Evolutionary conservation across 2,329 filamentous ascomycete genomes (phyloP), one percentile per base, ranked within the genome.

Genomic region (Botryotinia calthae): DNA sequence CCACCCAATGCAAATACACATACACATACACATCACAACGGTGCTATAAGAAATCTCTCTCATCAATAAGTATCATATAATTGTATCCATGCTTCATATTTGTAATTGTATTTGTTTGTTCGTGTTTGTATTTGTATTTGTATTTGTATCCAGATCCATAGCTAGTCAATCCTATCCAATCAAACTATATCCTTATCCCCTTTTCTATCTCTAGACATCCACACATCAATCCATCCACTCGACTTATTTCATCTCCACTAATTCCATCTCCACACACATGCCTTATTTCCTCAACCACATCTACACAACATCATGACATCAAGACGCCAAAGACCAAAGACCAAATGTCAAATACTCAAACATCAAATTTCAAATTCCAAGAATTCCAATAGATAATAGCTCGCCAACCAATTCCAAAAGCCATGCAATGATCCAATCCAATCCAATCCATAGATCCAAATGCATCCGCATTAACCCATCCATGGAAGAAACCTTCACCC

Each of bases 391-490:
- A 62, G 18, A 42, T 40, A 34, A 48, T 51, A 10, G 51, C 20
- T 65, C 28, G 63, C 65, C 34, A 54, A 42, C 48, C 48, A 56
- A 42, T 56, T 42, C 28, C 65, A 20, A 65, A 31, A 56, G n/a
- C 31, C 28, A 48, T 31, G 2, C 63, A 9, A 31, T 46, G 25
- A 48, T n/a, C 64, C 64, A 37, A 20, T 67, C 34, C 65, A 18
- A n/a, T 40, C 44, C 64, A 34, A n/a, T 31, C 62, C 62, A 46
- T 54, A 54, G 51, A 28, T 64, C 40, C 37, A 42, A 22, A 51
- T 54, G 31, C 46, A 68, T 68, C 22, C 25, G 31, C 65, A 68
- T 68, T 68, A 56, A 31, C 22, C 46, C 65, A 40, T 25, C 65
- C n/a, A 16, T 56, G 63, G 28, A 48, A 65, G 14, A 25, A 25